phyloP scores from a whole-genome alignment of 768 basidiomycete genomes.

The Cyclocybe cylindracea region DNA sequence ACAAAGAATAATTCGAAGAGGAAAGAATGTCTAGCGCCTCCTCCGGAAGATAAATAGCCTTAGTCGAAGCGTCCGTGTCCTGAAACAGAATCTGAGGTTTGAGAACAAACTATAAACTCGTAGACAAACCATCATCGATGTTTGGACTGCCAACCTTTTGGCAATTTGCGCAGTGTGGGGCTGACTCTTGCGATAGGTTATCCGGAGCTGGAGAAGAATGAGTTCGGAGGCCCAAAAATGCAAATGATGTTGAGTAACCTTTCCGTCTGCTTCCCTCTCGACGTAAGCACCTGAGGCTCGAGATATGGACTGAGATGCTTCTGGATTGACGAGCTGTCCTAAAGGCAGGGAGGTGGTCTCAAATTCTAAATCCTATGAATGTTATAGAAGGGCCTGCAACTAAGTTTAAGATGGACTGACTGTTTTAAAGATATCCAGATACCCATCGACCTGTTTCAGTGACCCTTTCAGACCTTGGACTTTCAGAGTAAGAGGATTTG shows the following conservation, averaged over 20 bases:
- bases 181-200: constrained; percentile 41
- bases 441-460: constrained; percentile 46
- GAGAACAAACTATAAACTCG: not conserved
- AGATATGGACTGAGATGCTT: constrained; percentile 66
- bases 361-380: constrained; percentile 38
- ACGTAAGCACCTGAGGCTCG: constrained; percentile 64
- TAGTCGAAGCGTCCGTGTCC: not conserved
- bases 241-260: constrained; percentile 60
- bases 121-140: constrained; percentile 49
- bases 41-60: constrained; percentile 4
- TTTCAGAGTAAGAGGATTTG: constrained; percentile 56
- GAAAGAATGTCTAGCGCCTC: constrained; percentile 2
- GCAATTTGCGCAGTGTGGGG: constrained; percentile 40
- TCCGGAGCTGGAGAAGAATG: constrained; percentile 6
- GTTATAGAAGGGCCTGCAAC: constrained; percentile 1
- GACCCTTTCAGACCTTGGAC: constrained; percentile 59
- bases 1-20: constrained; percentile 56
- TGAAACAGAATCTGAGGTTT: not conserved
- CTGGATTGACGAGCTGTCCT: constrained; percentile 38
- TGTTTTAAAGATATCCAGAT: constrained; percentile 49
- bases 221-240: constrained; percentile 8
- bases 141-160: constrained; percentile 53
- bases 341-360: constrained; percentile 46
- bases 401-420: constrained; percentile 32
- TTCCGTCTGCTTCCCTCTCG: constrained; percentile 50